Percentiles rank a stretch among this genome's conserved stretches.
Evolutionary conservation across 306 rosid species (phyloP).

Genomic region (Ceratonia siliqua): DNA sequence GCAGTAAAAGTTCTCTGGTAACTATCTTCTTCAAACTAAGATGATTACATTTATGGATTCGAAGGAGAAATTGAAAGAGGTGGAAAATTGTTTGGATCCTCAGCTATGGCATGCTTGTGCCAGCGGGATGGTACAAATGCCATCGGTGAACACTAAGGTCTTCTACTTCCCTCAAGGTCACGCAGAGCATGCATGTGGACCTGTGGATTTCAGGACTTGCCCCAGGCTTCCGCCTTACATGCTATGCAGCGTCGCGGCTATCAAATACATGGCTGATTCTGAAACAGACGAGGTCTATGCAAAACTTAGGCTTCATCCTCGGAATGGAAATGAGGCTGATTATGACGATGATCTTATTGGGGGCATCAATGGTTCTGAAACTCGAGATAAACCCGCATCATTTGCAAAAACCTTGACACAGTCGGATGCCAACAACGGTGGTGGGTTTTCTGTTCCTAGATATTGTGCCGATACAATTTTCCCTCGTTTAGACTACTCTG

Average conservation of each 20-base stretch:
- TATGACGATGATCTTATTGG: conserved; percentile 51
- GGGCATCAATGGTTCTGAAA: conserved; percentile 51
- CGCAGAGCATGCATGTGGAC: conserved; percentile 80
- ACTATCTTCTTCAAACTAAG: conserved; percentile 25
- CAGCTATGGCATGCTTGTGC: conserved; percentile 99
- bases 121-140: conserved; percentile 98
- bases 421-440: conserved; percentile 97
- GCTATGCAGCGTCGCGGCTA: conserved; percentile 60
- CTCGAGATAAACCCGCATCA: conserved; percentile 69
- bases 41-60: conserved; percentile 92
- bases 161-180: conserved; percentile 90
- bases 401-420: conserved; percentile 92
- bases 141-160: conserved; percentile 63
- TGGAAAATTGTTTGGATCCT: conserved; percentile 76
- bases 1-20: conserved; percentile 24
- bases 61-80: conserved; percentile 69
- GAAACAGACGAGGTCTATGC: conserved; percentile 87
- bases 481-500: conserved; percentile 77
- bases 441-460: conserved; percentile 93
- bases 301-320: conserved; percentile 61
- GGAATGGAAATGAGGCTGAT: conserved; percentile 35
- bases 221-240: conserved; percentile 59
- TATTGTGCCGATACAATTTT: conserved; percentile 91
- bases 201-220: conserved; percentile 61
- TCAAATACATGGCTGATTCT: conserved; percentile 85